phyloP scores from a whole-genome alignment of 495 filamentous ascomycete species.

The Penicillium samsonianum region DNA sequence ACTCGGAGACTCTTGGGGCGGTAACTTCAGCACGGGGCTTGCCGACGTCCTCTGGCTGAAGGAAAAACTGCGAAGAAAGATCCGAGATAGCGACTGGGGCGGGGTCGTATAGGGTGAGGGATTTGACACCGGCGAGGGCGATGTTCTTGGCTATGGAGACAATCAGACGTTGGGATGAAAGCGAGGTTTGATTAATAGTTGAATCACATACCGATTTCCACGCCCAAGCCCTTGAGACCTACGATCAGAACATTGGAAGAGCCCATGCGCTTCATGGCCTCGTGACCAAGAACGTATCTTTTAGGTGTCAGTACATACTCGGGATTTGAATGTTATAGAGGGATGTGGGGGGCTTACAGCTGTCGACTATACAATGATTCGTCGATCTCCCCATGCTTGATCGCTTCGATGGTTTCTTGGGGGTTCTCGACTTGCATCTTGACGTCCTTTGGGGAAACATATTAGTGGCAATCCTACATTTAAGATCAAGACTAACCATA shows the following conservation, averaged over 20 bases:
- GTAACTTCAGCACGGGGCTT: constrained; percentile 86
- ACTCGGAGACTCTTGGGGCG: constrained; percentile 84
- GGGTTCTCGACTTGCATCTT: constrained; percentile 81
- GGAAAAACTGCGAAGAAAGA: constrained; percentile 96
- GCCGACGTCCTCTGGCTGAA: constrained; percentile 83
- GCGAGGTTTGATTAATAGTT: background rate
- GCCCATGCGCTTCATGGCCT: constrained; percentile 99
- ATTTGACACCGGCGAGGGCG: constrained; percentile 91
- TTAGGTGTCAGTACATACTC: constrained; percentile 14
- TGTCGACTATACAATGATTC: constrained; percentile 97
- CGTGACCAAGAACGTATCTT: constrained; percentile 92
- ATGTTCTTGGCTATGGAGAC: constrained; percentile 83
- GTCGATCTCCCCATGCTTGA: constrained; percentile 79
- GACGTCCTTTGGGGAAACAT: constrained; percentile 50
- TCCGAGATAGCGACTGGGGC: constrained; percentile 79
- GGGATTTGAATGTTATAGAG: background rate
- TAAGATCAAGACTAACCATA: constrained; percentile 46
- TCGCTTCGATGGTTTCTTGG: constrained; percentile 54
- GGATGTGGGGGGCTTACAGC: constrained; percentile 55
- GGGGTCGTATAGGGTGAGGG: constrained; percentile 83
- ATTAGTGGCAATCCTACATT: constrained; percentile 22
- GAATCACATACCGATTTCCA: constrained; percentile 73
- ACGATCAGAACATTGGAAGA: constrained; percentile 92
- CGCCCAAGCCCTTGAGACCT: constrained; percentile 89
- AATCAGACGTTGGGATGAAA: constrained; percentile 3